Evolutionary conservation across 2,329 filamentous ascomycete species (phyloP).

Genomic region (Xylogone sp.): DNA sequence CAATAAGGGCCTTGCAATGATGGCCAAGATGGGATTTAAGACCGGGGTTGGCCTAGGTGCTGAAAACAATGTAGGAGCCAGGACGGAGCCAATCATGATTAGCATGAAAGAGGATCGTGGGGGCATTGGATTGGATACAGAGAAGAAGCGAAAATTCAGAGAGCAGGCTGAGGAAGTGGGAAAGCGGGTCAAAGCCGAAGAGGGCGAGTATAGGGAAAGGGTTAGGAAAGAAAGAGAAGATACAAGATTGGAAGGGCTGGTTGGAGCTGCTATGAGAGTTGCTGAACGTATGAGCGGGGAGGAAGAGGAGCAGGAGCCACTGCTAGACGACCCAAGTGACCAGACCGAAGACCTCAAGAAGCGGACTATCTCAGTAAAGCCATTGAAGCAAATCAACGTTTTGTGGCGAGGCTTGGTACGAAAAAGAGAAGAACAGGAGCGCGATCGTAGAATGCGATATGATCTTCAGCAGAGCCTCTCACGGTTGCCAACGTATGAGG

Average conservation of each 20-base stretch:
- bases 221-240: conserved; percentile 68
- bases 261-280: conserved; percentile 77
- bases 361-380: conserved; percentile 37
- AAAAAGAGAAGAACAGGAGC: conserved; percentile 65
- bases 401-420: conserved; percentile 76
- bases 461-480: conserved; percentile 64
- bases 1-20: conserved; percentile 92
- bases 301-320: conserved; percentile 18
- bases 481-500: conserved; percentile 61
- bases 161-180: conserved; percentile 56
- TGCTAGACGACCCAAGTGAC: conserved; percentile 12
- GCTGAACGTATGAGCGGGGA: conserved; percentile 63
- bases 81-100: conserved; percentile 71
- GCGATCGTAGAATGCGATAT: conserved; percentile 60
- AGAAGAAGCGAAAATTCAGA: conserved; percentile 72
- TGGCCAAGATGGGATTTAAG: conserved; percentile 92
- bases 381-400: conserved; percentile 67
- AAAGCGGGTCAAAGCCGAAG: conserved; percentile 61
- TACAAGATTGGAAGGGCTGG: conserved; percentile 62
- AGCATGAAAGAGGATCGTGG: conserved; percentile 73
- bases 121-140: conserved; percentile 80
- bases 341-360: conserved; percentile 16
- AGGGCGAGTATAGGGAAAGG: conserved; percentile 69
- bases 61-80: conserved; percentile 36
- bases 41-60: conserved; percentile 71